phyloP scores from a whole-genome alignment of 805 yeast genomes.

The Candida sithepensis region DNA sequence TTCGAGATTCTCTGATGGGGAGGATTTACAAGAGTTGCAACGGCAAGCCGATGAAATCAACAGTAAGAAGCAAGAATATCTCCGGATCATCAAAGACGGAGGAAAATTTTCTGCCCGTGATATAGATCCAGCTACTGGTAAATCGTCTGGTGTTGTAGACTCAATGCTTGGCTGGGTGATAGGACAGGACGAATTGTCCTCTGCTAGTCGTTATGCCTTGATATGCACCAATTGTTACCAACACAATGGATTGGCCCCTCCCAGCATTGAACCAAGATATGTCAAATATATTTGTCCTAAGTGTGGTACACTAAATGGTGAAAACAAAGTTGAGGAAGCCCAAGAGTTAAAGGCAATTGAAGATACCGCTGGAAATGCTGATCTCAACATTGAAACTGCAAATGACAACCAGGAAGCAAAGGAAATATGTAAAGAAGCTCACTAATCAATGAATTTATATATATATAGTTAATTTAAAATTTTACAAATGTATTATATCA shows the following conservation, averaged over 20 bases:
- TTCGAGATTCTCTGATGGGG: slow-evolving; percentile 55
- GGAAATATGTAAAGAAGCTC: neutral
- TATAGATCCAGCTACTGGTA: slow-evolving; percentile 5
- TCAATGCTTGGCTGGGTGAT: slow-evolving; percentile 41
- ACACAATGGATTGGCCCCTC: slow-evolving; percentile 83
- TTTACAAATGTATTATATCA: neutral
- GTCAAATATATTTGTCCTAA: slow-evolving; percentile 62
- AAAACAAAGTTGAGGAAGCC: slow-evolving; percentile 1
- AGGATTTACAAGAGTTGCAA: slow-evolving; percentile 38
- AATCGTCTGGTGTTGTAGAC: slow-evolving; percentile 14
- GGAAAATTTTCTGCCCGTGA: slow-evolving; percentile 15
- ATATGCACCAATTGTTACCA: slow-evolving; percentile 62
- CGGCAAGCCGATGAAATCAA: slow-evolving; percentile 41
- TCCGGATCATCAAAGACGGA: slow-evolving; percentile 31
- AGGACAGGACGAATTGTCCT: slow-evolving; percentile 63
- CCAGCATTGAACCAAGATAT: slow-evolving; percentile 48
- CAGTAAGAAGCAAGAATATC: slow-evolving; percentile 36
- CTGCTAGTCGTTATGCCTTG: slow-evolving; percentile 63
- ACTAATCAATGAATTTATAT: too few species aligned
- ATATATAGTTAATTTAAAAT: neutral
- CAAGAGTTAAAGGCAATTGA: neutral
- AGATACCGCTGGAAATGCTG: neutral
- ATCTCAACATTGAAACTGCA: neutral
- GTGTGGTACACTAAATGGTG: slow-evolving; percentile 47
- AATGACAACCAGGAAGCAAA: neutral